These are phyloP conservation scores for Nepenthes gracilis DNA, from an alignment of 148 eudicot species.

Conservation along the genomic window DNA sequence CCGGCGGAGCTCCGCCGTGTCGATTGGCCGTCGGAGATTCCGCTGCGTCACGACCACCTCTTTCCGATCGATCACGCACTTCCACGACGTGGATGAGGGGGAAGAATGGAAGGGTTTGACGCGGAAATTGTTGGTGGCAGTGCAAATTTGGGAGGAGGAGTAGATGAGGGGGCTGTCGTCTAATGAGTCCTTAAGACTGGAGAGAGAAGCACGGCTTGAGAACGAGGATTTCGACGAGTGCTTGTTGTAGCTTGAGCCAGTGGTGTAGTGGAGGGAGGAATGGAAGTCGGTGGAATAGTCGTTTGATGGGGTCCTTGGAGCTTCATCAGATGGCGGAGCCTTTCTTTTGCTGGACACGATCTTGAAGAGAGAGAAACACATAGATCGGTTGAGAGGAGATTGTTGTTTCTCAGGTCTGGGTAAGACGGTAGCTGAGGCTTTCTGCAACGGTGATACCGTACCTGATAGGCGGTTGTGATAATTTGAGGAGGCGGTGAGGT, in stretches of 20 bases:
- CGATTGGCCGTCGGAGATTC: conserved; percentile 37
- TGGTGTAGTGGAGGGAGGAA: background rate
- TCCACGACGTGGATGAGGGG: conserved; percentile 70
- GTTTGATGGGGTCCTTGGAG: conserved; percentile 1
- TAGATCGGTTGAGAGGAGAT: background rate
- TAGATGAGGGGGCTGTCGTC: conserved; percentile 51
- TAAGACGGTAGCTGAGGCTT: no score
- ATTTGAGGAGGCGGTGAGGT: no score
- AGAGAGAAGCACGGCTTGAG: conserved; percentile 26
- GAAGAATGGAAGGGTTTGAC: conserved; percentile 48
- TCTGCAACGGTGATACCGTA: no score
- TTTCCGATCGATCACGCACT: conserved; percentile 29
- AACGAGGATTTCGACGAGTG: conserved; percentile 27
- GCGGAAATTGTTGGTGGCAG: conserved; percentile 47
- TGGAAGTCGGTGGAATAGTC: background rate
- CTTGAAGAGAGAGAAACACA: conserved; percentile 33
- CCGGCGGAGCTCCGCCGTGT: conserved; percentile 26
- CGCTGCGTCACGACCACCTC: conserved; percentile 45
- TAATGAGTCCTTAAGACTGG: conserved; percentile 44
- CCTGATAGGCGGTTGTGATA: no score
- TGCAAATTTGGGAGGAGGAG: conserved; percentile 39
- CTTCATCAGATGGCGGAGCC: conserved; percentile 1
- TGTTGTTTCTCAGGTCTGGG: background rate
- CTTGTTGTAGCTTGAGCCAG: conserved; percentile 14
- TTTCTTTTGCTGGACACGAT: conserved; percentile 2